Evolutionary conservation across 2,329 filamentous ascomycete genomes (phyloP).

Genomic region (Phaeosphaeria sp.): DNA sequence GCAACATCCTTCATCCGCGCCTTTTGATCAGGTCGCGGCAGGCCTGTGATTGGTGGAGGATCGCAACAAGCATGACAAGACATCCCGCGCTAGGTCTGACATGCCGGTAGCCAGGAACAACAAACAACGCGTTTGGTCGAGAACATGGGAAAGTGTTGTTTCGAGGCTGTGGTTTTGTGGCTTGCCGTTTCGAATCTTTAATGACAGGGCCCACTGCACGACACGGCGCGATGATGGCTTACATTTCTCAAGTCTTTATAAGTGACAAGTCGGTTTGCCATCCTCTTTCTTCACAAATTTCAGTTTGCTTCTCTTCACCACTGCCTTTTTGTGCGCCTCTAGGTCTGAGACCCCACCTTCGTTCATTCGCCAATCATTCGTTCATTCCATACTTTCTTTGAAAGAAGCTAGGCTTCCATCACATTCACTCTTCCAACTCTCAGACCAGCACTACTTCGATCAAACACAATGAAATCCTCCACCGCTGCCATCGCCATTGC

Average conservation of each 20-base stretch:
- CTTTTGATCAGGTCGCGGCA: conserved; percentile 13
- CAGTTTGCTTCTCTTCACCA: conserved; percentile 30
- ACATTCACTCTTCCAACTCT: conserved; percentile 25
- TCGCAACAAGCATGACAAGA: conserved; percentile 27
- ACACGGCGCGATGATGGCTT: conserved; percentile 17
- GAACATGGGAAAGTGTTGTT: conserved; percentile 27
- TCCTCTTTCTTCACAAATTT: conserved; percentile 18
- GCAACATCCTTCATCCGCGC: conserved; percentile 24
- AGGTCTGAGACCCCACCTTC: conserved; percentile 50
- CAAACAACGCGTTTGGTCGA: conserved; percentile 20
- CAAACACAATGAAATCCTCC: conserved; percentile 52
- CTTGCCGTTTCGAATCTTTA: conserved; percentile 44
- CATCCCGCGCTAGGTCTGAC: conserved; percentile 24
- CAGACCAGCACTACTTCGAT: conserved; percentile 14
- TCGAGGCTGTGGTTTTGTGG: conserved; percentile 23
- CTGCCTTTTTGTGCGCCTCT: conserved; percentile 32
- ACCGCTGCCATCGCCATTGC: conserved; percentile 51
- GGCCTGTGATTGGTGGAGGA: conserved; percentile 36
- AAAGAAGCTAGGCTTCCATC: conserved; percentile 43
- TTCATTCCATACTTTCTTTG: conserved; percentile 36
- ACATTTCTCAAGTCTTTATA: conserved; percentile 28
- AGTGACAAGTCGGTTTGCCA: conserved; percentile 4
- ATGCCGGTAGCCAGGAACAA: conserved; percentile 19
- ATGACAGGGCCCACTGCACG: conserved; percentile 40
- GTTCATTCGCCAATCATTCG: conserved; percentile 42